Conservation (phyloP, 306 rosid species). For the Ziziphus jujuba region DNA sequence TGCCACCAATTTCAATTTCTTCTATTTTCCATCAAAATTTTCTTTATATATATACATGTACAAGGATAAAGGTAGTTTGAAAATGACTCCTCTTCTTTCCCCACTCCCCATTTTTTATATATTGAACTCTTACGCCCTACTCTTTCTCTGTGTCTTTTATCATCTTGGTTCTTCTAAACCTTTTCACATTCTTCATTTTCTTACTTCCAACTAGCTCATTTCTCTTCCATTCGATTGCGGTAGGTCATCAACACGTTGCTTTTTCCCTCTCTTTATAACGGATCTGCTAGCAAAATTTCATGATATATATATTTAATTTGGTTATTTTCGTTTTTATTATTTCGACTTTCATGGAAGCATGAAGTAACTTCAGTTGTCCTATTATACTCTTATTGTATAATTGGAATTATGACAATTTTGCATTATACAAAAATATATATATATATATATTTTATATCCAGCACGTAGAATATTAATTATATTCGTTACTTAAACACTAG, state of each 20-base stretch:
- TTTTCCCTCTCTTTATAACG: no score
- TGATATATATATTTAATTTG: background rate
- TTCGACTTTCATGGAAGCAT: no score
- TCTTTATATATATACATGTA: background rate
- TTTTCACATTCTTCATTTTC: background rate
- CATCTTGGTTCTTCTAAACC: background rate
- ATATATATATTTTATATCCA: background rate
- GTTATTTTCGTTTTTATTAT: background rate
- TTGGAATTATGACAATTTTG: no score
- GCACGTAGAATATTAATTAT: no score
- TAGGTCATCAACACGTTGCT: background rate
- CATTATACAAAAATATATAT: background rate
- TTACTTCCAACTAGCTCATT: background rate
- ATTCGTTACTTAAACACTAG: no score
- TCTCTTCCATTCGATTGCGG: background rate
- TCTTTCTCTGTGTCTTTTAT: conserved; percentile 29
- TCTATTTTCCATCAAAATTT: background rate
- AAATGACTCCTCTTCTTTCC: conserved; percentile 13
- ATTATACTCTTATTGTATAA: no score
- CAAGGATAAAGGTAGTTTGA: conserved; percentile 35
- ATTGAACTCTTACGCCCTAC: conserved; percentile 32
- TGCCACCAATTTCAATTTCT: conserved; percentile 21
- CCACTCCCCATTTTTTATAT: conserved; percentile 30
- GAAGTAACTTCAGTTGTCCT: no score
- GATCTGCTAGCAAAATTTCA: no score